Conservation (phyloP, 805 yeast genomes). For the Candida nanaspora region DNA sequence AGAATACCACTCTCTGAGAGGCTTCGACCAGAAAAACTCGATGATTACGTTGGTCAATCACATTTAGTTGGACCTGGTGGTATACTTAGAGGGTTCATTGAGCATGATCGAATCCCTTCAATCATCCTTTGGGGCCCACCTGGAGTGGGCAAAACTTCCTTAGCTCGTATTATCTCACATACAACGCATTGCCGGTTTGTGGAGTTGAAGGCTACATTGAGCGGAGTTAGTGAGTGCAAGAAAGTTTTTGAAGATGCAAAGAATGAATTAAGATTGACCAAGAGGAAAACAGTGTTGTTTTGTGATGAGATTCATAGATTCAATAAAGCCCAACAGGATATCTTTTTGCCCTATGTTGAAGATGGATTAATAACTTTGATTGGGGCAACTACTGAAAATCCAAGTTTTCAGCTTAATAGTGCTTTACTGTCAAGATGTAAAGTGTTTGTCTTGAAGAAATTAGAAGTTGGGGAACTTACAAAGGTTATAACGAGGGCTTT, state of each 20-base stretch:
- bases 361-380: conserved; percentile 72
- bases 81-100: conserved; percentile 55
- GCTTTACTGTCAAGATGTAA: conserved; percentile 84
- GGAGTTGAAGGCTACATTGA: conserved; percentile 80
- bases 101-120: conserved; percentile 67
- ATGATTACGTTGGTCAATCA: conserved; percentile 77
- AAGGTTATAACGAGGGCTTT: conserved; percentile 53
- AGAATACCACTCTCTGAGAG: conserved; percentile 63
- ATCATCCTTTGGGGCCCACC: conserved; percentile 94
- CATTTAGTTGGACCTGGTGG: conserved; percentile 69
- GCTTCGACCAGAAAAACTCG: conserved; percentile 67
- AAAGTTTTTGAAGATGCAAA: conserved; percentile 48
- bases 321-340: conserved; percentile 81
- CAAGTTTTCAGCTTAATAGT: conserved; percentile 70
- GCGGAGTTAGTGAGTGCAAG: conserved; percentile 59
- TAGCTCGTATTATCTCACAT: conserved; percentile 50
- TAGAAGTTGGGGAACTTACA: conserved; percentile 41
- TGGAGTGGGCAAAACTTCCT: conserved; percentile 90
- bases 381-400: conserved; percentile 98
- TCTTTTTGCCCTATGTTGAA: conserved; percentile 77
- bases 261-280: conserved; percentile 37
- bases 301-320: conserved; percentile 93
- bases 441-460: conserved; percentile 58
- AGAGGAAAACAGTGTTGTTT: conserved; percentile 62
- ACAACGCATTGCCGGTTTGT: conserved; percentile 47